phyloP scores from a whole-genome alignment of 768 basidiomycete genomes.

The Boletus sp. region DNA sequence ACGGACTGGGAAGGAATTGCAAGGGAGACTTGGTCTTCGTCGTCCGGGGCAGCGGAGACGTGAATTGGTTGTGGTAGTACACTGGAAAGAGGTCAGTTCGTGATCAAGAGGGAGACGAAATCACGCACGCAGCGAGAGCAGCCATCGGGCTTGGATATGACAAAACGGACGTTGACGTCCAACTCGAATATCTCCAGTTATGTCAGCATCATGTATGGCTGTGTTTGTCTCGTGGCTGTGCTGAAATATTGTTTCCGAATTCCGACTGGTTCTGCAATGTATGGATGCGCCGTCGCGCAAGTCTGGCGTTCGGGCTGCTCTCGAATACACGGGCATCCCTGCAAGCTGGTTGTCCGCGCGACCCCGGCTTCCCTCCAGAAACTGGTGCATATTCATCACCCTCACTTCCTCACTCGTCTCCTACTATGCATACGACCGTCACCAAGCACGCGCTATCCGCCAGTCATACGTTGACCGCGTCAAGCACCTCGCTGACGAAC shows the following conservation, averaged over 20 bases:
- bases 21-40: slow-evolving; percentile 53
- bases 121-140: slow-evolving; percentile 74
- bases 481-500: slow-evolving; percentile 68
- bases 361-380: slow-evolving; percentile 84
- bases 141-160: slow-evolving; percentile 41
- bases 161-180: slow-evolving; percentile 19
- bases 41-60: slow-evolving; percentile 51
- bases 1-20: slow-evolving; percentile 37
- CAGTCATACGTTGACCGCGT: slow-evolving; percentile 80
- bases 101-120: not conserved
- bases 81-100: slow-evolving; percentile 35
- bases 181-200: slow-evolving; percentile 7
- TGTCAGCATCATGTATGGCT: slow-evolving; percentile 20
- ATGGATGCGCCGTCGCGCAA: slow-evolving; percentile 23
- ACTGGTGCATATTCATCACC: slow-evolving; percentile 91
- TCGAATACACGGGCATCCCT: slow-evolving; percentile 67
- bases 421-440: slow-evolving; percentile 83
- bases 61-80: slow-evolving; percentile 67
- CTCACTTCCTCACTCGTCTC: slow-evolving; percentile 69
- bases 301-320: slow-evolving; percentile 61
- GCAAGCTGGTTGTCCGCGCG: slow-evolving; percentile 81
- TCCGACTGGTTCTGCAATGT: slow-evolving; percentile 6
- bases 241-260: slow-evolving; percentile 18
- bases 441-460: slow-evolving; percentile 74
- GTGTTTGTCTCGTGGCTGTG: slow-evolving; percentile 30